A percentile compares a stretch with the other conserved stretches of the same genome.
phyloP scores from a whole-genome alignment of 768 basidiomycete species.

The Podaxis carcinomalis region DNA sequence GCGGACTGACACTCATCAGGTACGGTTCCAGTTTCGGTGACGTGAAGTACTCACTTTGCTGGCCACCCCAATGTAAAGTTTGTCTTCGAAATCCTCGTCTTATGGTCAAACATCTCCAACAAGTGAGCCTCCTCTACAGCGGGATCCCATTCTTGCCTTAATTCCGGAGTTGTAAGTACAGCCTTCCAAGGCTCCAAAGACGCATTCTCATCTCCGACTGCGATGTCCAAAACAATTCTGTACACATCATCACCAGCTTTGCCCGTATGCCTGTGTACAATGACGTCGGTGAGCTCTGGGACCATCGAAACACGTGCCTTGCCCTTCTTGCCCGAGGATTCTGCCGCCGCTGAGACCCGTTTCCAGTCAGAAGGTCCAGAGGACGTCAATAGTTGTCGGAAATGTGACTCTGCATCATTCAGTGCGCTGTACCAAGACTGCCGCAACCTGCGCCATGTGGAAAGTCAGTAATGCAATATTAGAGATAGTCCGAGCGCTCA shows the following conservation, averaged over 20 bases:
- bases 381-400: constrained; percentile 73
- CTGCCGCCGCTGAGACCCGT: constrained; percentile 50
- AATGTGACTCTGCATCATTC: constrained; percentile 68
- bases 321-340: constrained; percentile 51
- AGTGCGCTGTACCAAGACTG: constrained; percentile 81
- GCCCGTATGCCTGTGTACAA: constrained; percentile 67
- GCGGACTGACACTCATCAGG: constrained; percentile 52
- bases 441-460: constrained; percentile 49
- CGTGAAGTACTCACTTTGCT: constrained; percentile 65
- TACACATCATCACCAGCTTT: constrained; percentile 77
- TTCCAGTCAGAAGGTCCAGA: constrained; percentile 68
- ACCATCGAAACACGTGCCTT: constrained; percentile 47
- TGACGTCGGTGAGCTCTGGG: constrained; percentile 68
- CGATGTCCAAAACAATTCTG: constrained; percentile 77
- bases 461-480: constrained; percentile 2
- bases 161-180: constrained; percentile 79
- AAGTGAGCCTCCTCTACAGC: constrained; percentile 82
- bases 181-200: constrained; percentile 79
- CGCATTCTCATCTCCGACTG: constrained; percentile 53
- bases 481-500: not conserved
- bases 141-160: constrained; percentile 90
- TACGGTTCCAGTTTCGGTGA: constrained; percentile 1
- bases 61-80: constrained; percentile 96
- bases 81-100: constrained; percentile 83
- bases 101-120: constrained; percentile 82